A percentile compares a stretch with the other conserved stretches of the same genome.
phyloP scores from a whole-genome alignment of 352 stramenopile genomes.

The Sclerospora graminicola region DNA sequence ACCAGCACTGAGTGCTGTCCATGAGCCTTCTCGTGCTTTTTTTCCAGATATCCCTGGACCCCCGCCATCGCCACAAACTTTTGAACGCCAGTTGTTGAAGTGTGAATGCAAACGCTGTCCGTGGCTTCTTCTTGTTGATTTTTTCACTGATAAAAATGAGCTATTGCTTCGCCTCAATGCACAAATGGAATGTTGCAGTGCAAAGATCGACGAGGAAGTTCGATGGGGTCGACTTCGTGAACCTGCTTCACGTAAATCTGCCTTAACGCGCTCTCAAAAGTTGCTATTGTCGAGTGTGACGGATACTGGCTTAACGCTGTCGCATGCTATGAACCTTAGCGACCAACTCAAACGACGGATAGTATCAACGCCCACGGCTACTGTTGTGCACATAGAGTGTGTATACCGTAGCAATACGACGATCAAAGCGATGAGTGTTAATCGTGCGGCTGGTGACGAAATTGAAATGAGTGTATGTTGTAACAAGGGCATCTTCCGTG shows the following conservation, averaged over 20 bases:
- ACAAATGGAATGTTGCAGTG: constrained; percentile 55
- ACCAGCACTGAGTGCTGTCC: constrained; percentile 9
- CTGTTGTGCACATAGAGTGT: constrained; percentile 36
- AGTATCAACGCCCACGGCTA: constrained; percentile 18
- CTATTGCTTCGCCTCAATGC: constrained; percentile 58
- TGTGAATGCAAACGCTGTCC: constrained; percentile 62
- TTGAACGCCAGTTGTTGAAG: constrained; percentile 38
- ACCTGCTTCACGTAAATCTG: constrained; percentile 45
- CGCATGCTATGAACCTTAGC: constrained; percentile 34
- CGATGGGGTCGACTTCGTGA: constrained; percentile 61
- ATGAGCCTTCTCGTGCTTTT: constrained; percentile 14
- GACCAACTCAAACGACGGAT: constrained; percentile 56
- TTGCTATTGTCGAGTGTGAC: constrained; percentile 38
- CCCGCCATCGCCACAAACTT: constrained; percentile 15
- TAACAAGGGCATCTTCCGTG: constrained; percentile 64
- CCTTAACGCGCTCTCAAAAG: constrained; percentile 57
- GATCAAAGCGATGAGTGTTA: constrained; percentile 81
- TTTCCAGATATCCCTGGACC: constrained; percentile 9
- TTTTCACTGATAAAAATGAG: constrained; percentile 65
- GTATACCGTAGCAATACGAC: constrained; percentile 76
- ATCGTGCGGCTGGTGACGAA: constrained; percentile 38
- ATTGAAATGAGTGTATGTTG: constrained; percentile 65
- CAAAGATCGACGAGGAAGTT: constrained; percentile 70
- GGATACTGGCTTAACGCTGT: constrained; percentile 22
- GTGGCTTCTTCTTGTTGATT: constrained; percentile 60